Conservation (phyloP, 2,329 filamentous ascomycete species). For the Fonsecaea erecta region DNA sequence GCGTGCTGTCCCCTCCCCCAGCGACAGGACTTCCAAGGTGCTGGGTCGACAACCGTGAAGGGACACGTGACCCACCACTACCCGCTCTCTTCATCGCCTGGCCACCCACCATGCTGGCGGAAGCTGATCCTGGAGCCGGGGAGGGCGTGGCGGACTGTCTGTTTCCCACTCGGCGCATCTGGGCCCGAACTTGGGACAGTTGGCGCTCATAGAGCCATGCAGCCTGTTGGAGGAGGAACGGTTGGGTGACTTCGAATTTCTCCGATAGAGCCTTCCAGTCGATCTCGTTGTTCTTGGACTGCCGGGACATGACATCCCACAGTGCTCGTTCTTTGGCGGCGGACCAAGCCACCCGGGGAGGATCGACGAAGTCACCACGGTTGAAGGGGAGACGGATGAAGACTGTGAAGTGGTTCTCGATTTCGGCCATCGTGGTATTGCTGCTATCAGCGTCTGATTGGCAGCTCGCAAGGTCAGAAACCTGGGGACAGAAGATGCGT, state of each 20-base stretch:
- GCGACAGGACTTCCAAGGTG: conserved; percentile 29
- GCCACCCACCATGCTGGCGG: conserved; percentile 48
- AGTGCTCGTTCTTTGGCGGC: conserved; percentile 81
- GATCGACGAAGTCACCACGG: conserved; percentile 86
- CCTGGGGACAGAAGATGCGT: background rate
- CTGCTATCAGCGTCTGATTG: background rate
- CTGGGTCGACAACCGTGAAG: conserved; percentile 44
- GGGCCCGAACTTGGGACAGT: conserved; percentile 83
- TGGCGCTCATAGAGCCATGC: conserved; percentile 93
- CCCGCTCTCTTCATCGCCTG: conserved; percentile 43
- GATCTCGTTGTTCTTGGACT: conserved; percentile 73
- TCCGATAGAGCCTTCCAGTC: conserved; percentile 74
- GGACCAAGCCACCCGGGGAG: conserved; percentile 87
- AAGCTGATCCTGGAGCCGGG: conserved; percentile 49
- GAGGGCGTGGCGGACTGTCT: conserved; percentile 48
- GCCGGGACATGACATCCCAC: conserved; percentile 86
- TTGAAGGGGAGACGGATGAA: conserved; percentile 89
- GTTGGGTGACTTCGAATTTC: conserved; percentile 80
- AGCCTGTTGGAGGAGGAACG: conserved; percentile 90
- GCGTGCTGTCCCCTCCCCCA: conserved; percentile 29
- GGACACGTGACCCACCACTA: conserved; percentile 45
- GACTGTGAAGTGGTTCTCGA: conserved; percentile 62
- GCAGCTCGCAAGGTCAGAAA: background rate
- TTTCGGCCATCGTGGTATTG: conserved; percentile 28
- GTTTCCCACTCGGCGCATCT: conserved; percentile 71